Conservation (phyloP, 2,329 filamentous ascomycete species). For the Fusarium sp. region DNA sequence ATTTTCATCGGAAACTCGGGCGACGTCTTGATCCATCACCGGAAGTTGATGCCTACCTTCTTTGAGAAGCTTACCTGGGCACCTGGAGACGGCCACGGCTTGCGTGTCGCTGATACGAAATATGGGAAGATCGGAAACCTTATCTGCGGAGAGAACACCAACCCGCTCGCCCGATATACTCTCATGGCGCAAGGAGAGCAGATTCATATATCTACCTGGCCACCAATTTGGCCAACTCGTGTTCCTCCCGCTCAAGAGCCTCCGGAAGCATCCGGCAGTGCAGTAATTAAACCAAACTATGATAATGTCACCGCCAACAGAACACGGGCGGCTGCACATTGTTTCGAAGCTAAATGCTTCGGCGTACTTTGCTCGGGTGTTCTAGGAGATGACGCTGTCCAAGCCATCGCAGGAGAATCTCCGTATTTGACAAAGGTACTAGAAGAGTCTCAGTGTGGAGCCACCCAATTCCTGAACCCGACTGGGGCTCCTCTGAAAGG, state of each 20-base stretch:
- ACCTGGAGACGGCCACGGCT: constrained; percentile 65
- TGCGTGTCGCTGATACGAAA: constrained; percentile 61
- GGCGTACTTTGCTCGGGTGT: constrained; percentile 64
- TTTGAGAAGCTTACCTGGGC: constrained; percentile 71
- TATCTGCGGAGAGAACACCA: constrained; percentile 72
- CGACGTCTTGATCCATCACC: constrained; percentile 64
- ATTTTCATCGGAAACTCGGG: constrained; percentile 62
- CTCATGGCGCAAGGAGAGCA: constrained; percentile 70
- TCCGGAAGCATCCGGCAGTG: accelerated
- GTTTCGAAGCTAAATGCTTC: constrained; percentile 71
- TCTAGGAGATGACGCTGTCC: constrained; percentile 58
- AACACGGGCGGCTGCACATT: constrained; percentile 67
- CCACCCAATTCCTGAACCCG: constrained; percentile 67
- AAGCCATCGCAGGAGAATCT: constrained; percentile 51
- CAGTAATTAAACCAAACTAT: constrained; percentile 56
- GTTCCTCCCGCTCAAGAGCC: not conserved
- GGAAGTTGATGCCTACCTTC: constrained; percentile 70
- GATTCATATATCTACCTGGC: constrained; percentile 70
- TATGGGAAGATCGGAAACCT: constrained; percentile 64
- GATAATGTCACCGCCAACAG: constrained; percentile 68
- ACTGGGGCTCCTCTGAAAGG: constrained; percentile 59
- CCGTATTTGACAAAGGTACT: constrained; percentile 53
- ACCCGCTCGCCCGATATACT: constrained; percentile 66
- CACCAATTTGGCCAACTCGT: constrained; percentile 67
- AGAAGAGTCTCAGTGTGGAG: constrained; percentile 58